phyloP scores from a whole-genome alignment of 768 basidiomycete species.

The Leccinum variicolor region DNA sequence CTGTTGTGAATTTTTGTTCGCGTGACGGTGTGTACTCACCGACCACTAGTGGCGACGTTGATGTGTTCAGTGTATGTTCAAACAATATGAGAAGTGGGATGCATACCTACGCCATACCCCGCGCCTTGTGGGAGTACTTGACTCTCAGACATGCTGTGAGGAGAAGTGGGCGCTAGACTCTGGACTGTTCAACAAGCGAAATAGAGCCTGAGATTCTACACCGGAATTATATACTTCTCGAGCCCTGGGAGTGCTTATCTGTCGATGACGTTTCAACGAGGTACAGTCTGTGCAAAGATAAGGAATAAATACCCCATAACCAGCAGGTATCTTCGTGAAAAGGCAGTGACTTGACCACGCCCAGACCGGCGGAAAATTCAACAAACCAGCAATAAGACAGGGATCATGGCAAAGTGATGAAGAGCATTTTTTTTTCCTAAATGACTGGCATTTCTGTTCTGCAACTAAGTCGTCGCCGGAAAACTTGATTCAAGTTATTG shows the following conservation, averaged over 20 bases:
- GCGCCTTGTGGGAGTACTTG: constrained; percentile 72
- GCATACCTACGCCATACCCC: constrained; percentile 79
- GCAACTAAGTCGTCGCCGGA: not conserved
- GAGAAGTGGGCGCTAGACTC: not conserved
- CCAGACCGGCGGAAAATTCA: not conserved
- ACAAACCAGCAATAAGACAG: not conserved
- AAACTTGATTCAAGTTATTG: not conserved
- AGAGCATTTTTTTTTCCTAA: not conserved
- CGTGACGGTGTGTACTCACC: constrained; percentile 33
- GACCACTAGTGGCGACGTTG: constrained; percentile 38
- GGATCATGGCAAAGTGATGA: not conserved
- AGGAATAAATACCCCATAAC: constrained; percentile 2
- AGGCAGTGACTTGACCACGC: not conserved
- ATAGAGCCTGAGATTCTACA: not conserved
- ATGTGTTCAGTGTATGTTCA: not conserved
- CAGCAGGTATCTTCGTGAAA: not conserved
- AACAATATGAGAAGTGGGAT: not conserved
- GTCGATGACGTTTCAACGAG: constrained; percentile 2
- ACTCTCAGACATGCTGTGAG: constrained; percentile 22
- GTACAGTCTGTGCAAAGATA: constrained; percentile 10
- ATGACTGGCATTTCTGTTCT: not conserved
- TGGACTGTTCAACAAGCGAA: not conserved
- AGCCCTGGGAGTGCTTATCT: constrained; percentile 12
- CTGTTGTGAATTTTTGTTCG: not conserved
- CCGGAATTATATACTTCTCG: constrained; percentile 8